Base-by-base conservation (phyloP, 1,284 basidiomycete species). In the Coniferiporia sulphurascens region DNA sequence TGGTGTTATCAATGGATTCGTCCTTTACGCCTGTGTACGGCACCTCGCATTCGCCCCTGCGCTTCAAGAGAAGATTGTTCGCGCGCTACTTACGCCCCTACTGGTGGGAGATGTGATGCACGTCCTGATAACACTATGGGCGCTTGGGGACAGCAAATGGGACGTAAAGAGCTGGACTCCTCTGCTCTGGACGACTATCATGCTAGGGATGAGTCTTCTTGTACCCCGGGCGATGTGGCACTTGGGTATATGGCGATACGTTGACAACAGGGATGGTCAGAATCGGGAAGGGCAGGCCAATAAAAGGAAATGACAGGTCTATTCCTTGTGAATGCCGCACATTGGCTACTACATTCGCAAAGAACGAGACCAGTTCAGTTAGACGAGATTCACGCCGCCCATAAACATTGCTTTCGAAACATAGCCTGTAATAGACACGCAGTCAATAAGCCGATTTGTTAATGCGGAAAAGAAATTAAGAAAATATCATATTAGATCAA, bases 401-500 rank as follows among this genome's bases (percentile, higher is more conserved):
- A 43, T n/a, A 41, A 3, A 38, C 7, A 38, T 38, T 38, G 36
- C 15, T 52, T 45, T 9, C n/a, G 17, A n/a, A 46, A 46, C 3
- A 46, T 21, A 21, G 17, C 17, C 44, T 46, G 44, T 46, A 8
- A 21, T 8, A 3, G 4, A 46, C 8, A 46, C 17, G 17, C 19
- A 19, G 44, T 46, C n/a, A 46, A n/a, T 19, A 4, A 4, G 1
- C 17, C 8, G 44, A 9, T 15, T 9, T 15, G 1, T 7, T 49
- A 52, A 35, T 10, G 43, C 48, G 55, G 55, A 44, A 36, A 34
- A 53, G 38, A 15, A 27, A 35, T 17, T 6, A 32, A 48, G 48
- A 52, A 59, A 44, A 52, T 58, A 71, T 91, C 88, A 91, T 85
- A 91, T 91, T 91, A 91, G 88, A 91, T 91, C 88, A 91, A 91